These are phyloP conservation scores for Diaporthe velutina DNA, from an alignment of 2,329 filamentous ascomycete species.

Conservation along the genomic window DNA sequence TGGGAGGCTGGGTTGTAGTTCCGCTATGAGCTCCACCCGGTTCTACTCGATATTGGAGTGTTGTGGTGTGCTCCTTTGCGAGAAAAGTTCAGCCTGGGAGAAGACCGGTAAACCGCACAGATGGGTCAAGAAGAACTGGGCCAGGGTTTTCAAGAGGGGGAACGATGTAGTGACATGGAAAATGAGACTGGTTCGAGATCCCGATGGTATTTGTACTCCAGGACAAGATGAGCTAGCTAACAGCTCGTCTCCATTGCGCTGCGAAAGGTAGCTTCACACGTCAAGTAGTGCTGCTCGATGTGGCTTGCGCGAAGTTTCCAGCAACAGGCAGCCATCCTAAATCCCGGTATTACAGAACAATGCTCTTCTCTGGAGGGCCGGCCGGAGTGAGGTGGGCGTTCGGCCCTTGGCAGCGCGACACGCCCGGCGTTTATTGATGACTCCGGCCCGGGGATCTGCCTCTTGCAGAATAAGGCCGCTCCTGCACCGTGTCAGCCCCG, in stretches of 20 bases:
- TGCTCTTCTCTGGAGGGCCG: not conserved
- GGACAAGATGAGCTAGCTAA: not conserved
- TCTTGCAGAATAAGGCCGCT: not conserved
- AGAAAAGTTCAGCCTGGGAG: too few species aligned
- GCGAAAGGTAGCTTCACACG: not conserved
- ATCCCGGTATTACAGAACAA: not conserved
- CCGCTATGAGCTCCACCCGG: not conserved
- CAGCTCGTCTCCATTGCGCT: too few species aligned
- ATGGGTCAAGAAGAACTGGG: too few species aligned
- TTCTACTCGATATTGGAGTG: not conserved
- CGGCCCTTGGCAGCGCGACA: not conserved
- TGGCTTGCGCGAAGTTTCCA: too few species aligned
- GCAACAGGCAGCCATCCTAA: not conserved
- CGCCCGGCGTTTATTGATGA: constrained; percentile 3
- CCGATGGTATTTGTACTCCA: not conserved
- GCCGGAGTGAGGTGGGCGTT: not conserved
- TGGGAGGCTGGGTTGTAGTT: too few species aligned
- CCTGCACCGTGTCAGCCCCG: not conserved
- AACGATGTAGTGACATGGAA: not conserved
- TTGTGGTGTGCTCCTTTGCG: not conserved
- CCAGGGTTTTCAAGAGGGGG: not conserved
- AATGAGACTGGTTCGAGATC: not conserved
- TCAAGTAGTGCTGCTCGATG: not conserved
- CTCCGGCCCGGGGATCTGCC: not conserved
- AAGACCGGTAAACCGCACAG: not conserved